phyloP scores from a whole-genome alignment of 2,329 filamentous ascomycete genomes.

The Aspergillus sp. region DNA sequence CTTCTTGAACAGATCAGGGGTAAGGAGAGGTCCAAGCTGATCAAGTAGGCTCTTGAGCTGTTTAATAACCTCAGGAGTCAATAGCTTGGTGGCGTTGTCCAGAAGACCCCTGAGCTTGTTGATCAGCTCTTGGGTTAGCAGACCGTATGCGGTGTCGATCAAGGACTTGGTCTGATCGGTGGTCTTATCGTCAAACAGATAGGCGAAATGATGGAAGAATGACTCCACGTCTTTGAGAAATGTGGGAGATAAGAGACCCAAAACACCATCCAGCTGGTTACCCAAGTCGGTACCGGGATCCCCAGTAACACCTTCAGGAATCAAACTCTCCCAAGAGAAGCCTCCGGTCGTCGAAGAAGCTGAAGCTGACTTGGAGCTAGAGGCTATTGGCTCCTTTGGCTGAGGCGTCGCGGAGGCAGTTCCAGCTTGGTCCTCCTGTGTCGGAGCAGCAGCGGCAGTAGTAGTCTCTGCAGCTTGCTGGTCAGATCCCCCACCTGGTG shows the following conservation, averaged over 20 bases:
- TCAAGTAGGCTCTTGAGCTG: conserved; percentile 24
- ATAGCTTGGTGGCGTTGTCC: conserved; percentile 16
- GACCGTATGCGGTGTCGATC: conserved; percentile 21
- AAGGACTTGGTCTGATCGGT: conserved; percentile 29
- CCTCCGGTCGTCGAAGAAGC: conserved; percentile 2
- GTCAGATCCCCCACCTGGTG: neutral
- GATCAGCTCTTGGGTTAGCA: conserved; percentile 25
- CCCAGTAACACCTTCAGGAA: conserved; percentile 14
- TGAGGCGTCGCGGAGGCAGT: too few species aligned
- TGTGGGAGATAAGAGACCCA: conserved; percentile 28
- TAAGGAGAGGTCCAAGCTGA: conserved; percentile 14
- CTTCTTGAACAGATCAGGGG: conserved; percentile 16
- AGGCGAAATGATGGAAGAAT: conserved; percentile 35
- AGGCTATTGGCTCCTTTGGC: neutral
- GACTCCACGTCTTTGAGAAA: conserved; percentile 31
- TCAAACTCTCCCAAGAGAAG: conserved; percentile 5
- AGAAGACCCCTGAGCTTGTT: conserved; percentile 22
- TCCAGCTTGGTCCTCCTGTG: neutral
- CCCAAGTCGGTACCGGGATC: conserved; percentile 18
- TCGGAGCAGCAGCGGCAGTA: conserved; percentile 3
- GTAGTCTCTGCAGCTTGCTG: neutral
- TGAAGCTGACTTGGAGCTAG: neutral
- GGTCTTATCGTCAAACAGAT: conserved; percentile 31
- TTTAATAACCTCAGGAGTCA: conserved; percentile 22
- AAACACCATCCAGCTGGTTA: conserved; percentile 34